Evolutionary conservation across 2,329 filamentous ascomycete genomes (phyloP), one percentile per base, ranked within the genome.

Genomic region (Botrytis cinerea): DNA sequence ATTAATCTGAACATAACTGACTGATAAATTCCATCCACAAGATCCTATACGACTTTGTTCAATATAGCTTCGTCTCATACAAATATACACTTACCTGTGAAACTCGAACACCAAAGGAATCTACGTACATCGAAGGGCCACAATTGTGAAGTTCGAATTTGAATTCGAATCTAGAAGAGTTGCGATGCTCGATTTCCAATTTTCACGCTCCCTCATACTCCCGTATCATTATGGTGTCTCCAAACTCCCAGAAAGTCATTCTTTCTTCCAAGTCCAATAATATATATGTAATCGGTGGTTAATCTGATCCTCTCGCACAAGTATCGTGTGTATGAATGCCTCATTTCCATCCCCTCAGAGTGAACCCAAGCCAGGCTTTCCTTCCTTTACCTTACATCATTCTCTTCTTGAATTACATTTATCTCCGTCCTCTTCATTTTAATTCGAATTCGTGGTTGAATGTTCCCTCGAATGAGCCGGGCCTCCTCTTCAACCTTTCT

Each of bases 371-470:
- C 82, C 83, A 2, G 82, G 81, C 32, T 81, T 77, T 54, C 84
- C 82, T 1, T 81, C 81, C 20, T 69, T 43, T 18, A 7, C n/a
- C 38, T 8, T 35, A 43, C 32, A 4, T 57, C 32, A 57, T 22
- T 25, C 43, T 59, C 43, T 62, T 74, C 28, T 60, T 7, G 7
- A 62, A 35, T 62, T 68, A 28, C 59, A 75, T 66, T 73, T 70
- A 7, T 81, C 73, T 0, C 70, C 67, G 32, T 80, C 77, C 51
- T 83, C 81, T 61, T 61, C 28, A 81, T 68, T 2, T 81, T 82
- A 12, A 78, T 83, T 64, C 77, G 67, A 83, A 83, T 75, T 84
- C 83, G 73, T 81, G 82, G 77, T 84, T 84, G 75, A 84, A 85
- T 59, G 81, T 78, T 8, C 79, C 80, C 1, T 76, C 79, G 9